Base-by-base conservation (phyloP, 2,329 filamentous ascomycete genomes). In the Colletotrichum sp. region DNA sequence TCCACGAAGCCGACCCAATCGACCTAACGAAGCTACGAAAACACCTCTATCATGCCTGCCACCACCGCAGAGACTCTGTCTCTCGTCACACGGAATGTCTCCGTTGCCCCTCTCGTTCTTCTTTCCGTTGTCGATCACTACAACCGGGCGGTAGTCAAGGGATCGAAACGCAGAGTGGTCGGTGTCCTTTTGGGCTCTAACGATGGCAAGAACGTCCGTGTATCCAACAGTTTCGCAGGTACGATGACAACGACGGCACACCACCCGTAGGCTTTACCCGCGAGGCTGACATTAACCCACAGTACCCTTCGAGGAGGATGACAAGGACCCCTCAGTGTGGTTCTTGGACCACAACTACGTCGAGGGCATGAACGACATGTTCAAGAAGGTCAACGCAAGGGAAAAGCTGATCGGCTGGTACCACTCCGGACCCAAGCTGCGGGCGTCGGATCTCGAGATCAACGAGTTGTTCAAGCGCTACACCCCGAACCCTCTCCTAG, bases 321-420 rank as follows among this genome's bases (percentile, higher is more conserved):
- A 98, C 82, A 98, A 98, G 88, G 96, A 99, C 84, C 96, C 96
- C 5, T 98, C 96, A 44, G 97, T 99, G 84, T 99, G 97, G 97
- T 99, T 99, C 85, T 88, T 99, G 79, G 97, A 99, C 86, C 97
- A 99, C 91, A 99, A 99, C 91, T 99, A 98, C 83, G 95, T 99
- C 86, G 97, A 99, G 87, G 95, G 94, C 81, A 99, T 99, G 97
- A 98, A 97, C 88, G 97, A 99, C 87, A 99, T 99, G 97, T 99
- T 99, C 92, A 99, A 99, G 90, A 99, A 99, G 89, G 96, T 99
- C 90, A 99, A 99, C 89, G 97, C 97, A 77, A 91, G 95, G 79
- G 97, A 99, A 89, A 99, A 99, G 92, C 91, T 99, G 85, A 98
- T 99, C 90, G 97, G 97, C 83, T 99, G 97, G 97, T 99, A 99